phyloP scores from a whole-genome alignment of 2,329 filamentous ascomycete species.

The Coniochaeta sp. region DNA sequence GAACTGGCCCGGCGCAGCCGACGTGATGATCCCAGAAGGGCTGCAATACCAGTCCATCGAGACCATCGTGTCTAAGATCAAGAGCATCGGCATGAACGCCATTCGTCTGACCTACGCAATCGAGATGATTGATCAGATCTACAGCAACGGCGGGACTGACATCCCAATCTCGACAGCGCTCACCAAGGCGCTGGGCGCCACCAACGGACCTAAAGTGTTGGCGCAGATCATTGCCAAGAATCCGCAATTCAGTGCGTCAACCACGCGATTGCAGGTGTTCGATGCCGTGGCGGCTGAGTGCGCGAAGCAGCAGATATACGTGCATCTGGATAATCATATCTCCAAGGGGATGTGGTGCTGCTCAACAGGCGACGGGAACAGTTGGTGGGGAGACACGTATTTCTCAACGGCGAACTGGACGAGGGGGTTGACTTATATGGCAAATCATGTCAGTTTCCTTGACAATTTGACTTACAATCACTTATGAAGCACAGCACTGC shows the following conservation, averaged over 20 bases:
- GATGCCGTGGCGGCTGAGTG: conserved; percentile 55
- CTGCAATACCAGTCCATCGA: conserved; percentile 53
- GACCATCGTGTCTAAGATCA: conserved; percentile 46
- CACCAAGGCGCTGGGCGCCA: conserved; percentile 34
- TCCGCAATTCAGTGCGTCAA: conserved; percentile 43
- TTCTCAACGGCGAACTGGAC: conserved; percentile 54
- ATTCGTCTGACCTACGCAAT: conserved; percentile 57
- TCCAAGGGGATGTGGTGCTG: conserved; percentile 54
- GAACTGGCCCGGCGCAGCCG: conserved; percentile 55
- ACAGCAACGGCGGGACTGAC: conserved; percentile 37
- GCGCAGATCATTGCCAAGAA: conserved; percentile 47
- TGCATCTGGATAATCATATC: conserved; percentile 56
- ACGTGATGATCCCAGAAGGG: conserved; percentile 59
- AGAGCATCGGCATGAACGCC: conserved; percentile 53
- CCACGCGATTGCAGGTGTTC: conserved; percentile 50
- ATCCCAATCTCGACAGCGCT: conserved; percentile 37
- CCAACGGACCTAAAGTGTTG: conserved; percentile 44
- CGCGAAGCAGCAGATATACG: conserved; percentile 44
- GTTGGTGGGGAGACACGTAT: conserved; percentile 54
- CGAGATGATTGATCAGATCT: conserved; percentile 55
- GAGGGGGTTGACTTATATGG: conserved; percentile 53
- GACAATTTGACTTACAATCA: not conserved
- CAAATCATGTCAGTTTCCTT: conserved; percentile 37
- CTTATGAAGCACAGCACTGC: not conserved
- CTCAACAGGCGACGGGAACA: conserved; percentile 43